phyloP scores from a whole-genome alignment of 345 rosid species.

The Linum tenue region DNA sequence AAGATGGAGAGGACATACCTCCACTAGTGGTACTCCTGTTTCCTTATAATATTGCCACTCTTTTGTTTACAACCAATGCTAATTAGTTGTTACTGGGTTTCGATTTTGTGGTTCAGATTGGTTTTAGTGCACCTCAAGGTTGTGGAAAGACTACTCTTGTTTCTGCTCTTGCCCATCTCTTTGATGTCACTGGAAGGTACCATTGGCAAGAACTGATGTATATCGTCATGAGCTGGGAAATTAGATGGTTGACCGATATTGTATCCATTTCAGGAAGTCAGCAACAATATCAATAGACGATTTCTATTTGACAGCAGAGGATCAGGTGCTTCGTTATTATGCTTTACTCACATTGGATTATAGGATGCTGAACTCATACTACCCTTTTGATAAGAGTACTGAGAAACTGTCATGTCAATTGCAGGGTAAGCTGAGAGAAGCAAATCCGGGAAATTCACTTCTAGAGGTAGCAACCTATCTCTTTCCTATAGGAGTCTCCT shows the following conservation, averaged over 20 bases:
- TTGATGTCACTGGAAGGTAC: constrained; percentile 65
- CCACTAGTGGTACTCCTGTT: constrained; percentile 69
- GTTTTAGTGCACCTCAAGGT: constrained; percentile 97
- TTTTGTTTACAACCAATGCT: constrained; percentile 1
- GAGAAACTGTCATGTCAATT: constrained; percentile 12
- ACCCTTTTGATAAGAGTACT: neutral
- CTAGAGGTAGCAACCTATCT: constrained; percentile 44
- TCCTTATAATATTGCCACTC: neutral
- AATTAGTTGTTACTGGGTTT: constrained; percentile 1
- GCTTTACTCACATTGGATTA: constrained; percentile 7
- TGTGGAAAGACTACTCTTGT: constrained; percentile 98
- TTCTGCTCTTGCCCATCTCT: constrained; percentile 87
- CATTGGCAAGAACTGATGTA: neutral
- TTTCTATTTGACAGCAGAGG: constrained; percentile 82
- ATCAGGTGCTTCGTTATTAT: constrained; percentile 44
- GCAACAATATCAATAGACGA: constrained; percentile 89
- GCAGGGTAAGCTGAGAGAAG: constrained; percentile 67
- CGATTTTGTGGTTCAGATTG: constrained; percentile 41
- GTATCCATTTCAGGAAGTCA: constrained; percentile 46
- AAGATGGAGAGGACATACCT: constrained; percentile 64
- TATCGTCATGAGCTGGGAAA: constrained; percentile 1
- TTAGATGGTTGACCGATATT: constrained; percentile 1
- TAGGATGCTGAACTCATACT: too few species aligned
- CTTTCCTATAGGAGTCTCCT: neutral
- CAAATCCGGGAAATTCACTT: constrained; percentile 71